phyloP scores from a whole-genome alignment of 768 basidiomycete species.

The Tylopilus rubrobrunneus region DNA sequence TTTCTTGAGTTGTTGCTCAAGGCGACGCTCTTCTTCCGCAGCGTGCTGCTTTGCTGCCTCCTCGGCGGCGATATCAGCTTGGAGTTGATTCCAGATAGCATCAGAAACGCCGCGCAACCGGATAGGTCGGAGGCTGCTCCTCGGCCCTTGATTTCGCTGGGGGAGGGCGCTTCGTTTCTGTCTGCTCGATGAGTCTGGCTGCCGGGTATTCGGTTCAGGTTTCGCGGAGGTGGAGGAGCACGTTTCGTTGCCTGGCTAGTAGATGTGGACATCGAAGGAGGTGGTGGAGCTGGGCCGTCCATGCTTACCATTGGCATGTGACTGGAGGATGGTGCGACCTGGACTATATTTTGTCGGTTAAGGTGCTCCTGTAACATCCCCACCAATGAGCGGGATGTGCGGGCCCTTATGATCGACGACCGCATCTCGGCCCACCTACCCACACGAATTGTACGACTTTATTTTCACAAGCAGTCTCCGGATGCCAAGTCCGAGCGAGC shows the following conservation, averaged over 20 bases:
- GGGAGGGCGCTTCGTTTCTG: not conserved
- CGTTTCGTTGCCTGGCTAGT: slow-evolving; percentile 18
- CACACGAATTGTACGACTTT: slow-evolving; percentile 56
- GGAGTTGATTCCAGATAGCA: slow-evolving; percentile 49
- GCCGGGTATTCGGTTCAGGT: not conserved
- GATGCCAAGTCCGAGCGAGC: slow-evolving; percentile 48
- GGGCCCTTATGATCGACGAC: no score
- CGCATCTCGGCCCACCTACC: slow-evolving; percentile 67
- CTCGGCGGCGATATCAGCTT: slow-evolving; percentile 32
- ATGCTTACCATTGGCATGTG: no score
- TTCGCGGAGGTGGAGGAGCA: slow-evolving; percentile 19
- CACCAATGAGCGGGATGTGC: no score
- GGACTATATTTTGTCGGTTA: no score
- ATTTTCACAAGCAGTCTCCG: slow-evolving; percentile 47
- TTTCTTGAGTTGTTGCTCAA: slow-evolving; percentile 17
- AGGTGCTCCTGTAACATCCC: no score
- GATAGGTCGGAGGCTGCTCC: slow-evolving; percentile 6
- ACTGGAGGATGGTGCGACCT: no score
- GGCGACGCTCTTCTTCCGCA: slow-evolving; percentile 16
- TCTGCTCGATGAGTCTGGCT: not conserved
- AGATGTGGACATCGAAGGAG: slow-evolving; percentile 19
- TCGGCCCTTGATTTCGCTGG: not conserved
- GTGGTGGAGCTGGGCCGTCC: slow-evolving; percentile 14
- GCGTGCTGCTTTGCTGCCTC: slow-evolving; percentile 18
- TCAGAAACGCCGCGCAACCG: slow-evolving; percentile 44